These are phyloP conservation scores for Ascochyta koolunga DNA, from an alignment of 2,329 filamentous ascomycete species.

Conservation along the genomic window DNA sequence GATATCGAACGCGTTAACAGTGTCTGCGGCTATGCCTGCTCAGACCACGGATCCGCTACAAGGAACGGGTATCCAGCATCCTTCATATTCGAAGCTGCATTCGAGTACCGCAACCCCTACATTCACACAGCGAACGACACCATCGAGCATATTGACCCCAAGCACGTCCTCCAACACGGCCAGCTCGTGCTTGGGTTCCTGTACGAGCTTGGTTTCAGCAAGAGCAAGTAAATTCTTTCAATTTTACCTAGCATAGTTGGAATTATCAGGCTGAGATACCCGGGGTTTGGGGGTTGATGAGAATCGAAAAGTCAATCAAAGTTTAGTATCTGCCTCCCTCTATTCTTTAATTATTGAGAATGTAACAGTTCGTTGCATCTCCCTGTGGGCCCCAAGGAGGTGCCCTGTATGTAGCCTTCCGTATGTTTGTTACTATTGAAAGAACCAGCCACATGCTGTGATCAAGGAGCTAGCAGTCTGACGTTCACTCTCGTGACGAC, in stretches of 20 bases:
- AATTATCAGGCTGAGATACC: background rate
- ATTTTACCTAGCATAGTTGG: background rate
- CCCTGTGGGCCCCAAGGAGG: no score
- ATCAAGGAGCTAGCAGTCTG: no score
- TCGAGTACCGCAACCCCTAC: slow-evolving; percentile 66
- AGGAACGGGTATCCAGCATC: slow-evolving; percentile 75
- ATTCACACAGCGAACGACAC: slow-evolving; percentile 73
- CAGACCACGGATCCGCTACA: slow-evolving; percentile 72
- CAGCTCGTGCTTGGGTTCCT: slow-evolving; percentile 80
- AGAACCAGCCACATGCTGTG: no score
- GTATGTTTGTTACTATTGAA: no score
- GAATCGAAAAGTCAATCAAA: background rate
- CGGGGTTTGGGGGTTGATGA: background rate
- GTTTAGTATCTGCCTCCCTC: background rate
- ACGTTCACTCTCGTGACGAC: no score
- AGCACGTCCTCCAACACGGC: slow-evolving; percentile 90
- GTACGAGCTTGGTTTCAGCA: slow-evolving; percentile 67
- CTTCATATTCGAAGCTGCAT: slow-evolving; percentile 75
- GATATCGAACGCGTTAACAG: slow-evolving; percentile 84
- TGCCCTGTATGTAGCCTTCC: no score
- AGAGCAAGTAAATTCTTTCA: background rate
- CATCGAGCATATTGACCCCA: slow-evolving; percentile 75
- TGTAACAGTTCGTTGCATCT: no score
- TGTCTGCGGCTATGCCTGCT: slow-evolving; percentile 86
- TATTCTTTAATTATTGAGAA: no score